These are phyloP conservation scores for Aspergillus neoniger DNA, from an alignment of 2,329 filamentous ascomycete genomes.

Conservation along the genomic window DNA sequence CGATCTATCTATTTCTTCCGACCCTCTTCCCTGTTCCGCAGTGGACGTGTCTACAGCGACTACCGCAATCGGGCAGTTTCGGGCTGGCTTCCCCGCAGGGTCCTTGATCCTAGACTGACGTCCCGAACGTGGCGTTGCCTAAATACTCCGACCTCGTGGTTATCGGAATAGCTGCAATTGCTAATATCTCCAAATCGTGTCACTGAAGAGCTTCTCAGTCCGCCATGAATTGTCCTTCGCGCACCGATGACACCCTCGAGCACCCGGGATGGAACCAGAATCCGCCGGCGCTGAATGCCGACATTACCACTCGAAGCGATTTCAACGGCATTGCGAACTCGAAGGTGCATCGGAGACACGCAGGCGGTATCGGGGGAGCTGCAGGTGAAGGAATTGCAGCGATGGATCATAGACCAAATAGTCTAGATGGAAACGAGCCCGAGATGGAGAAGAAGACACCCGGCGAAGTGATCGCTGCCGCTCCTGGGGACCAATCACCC, in stretches of 20 bases:
- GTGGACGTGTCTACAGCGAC: slow-evolving; percentile 9
- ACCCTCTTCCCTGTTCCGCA: slow-evolving; percentile 10
- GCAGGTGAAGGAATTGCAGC: slow-evolving; percentile 27
- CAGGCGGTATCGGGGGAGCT: slow-evolving; percentile 25
- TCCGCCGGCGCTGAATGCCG: slow-evolving; percentile 58
- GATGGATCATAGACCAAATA: slow-evolving; percentile 25
- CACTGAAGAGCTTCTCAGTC: neutral
- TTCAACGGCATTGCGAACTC: slow-evolving; percentile 63
- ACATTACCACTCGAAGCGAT: slow-evolving; percentile 63
- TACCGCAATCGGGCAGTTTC: slow-evolving; percentile 26
- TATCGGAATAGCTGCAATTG: neutral
- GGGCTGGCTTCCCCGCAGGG: slow-evolving; percentile 20
- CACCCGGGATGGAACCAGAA: slow-evolving; percentile 63
- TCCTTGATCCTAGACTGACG: slow-evolving; percentile 7
- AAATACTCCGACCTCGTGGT: neutral
- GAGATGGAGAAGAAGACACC: slow-evolving; percentile 25
- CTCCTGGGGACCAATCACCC: slow-evolving; percentile 32
- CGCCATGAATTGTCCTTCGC: slow-evolving; percentile 66
- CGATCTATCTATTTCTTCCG: slow-evolving; percentile 1
- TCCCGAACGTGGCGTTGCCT: slow-evolving; percentile 3
- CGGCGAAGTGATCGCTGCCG: slow-evolving; percentile 33
- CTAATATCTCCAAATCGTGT: neutral
- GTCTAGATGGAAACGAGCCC: slow-evolving; percentile 25
- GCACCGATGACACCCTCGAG: slow-evolving; percentile 57
- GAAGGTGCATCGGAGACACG: slow-evolving; percentile 50